Conservation (phyloP, 306 rosid species). For the Lathyrus tuberosus region DNA sequence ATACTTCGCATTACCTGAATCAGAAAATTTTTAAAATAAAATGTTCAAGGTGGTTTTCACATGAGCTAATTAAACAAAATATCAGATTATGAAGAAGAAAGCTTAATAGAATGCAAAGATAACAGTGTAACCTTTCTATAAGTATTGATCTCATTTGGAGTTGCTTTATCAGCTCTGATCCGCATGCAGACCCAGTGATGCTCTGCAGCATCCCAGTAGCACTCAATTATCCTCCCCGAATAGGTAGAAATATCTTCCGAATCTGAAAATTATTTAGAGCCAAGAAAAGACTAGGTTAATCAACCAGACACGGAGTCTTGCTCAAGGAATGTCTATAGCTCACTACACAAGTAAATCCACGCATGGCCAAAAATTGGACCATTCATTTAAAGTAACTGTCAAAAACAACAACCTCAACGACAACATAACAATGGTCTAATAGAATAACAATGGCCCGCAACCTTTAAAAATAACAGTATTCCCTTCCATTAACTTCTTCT, state of each 20-base stretch:
- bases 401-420: neutral
- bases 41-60: neutral
- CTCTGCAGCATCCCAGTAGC: conserved; percentile 63
- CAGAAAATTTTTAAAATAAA: neutral
- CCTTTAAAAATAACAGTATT: conserved; percentile 75
- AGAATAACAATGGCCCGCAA: conserved; percentile 34
- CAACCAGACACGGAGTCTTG: conserved; percentile 17
- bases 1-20: conserved; percentile 92
- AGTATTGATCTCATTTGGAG: conserved; percentile 86
- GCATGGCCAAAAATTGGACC: neutral
- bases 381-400: conserved; percentile 9
- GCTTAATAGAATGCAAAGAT: neutral
- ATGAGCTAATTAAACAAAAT: conserved; percentile 25
- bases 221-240: conserved; percentile 86
- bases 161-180: conserved; percentile 71
- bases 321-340: conserved; percentile 11
- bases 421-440: conserved; percentile 9
- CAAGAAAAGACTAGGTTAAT: too few relatives aligned
- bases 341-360: neutral
- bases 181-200: conserved; percentile 77
- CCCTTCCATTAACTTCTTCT: conserved; percentile 83
- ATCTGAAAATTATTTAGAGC: conserved; percentile 59
- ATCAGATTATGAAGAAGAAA: conserved; percentile 1
- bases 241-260: conserved; percentile 59
- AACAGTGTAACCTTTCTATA: conserved; percentile 68